Percentiles rank a stretch among this genome's conserved stretches.
Conservation (phyloP, 306 rosid genomes). For the Datisca glomerata region DNA sequence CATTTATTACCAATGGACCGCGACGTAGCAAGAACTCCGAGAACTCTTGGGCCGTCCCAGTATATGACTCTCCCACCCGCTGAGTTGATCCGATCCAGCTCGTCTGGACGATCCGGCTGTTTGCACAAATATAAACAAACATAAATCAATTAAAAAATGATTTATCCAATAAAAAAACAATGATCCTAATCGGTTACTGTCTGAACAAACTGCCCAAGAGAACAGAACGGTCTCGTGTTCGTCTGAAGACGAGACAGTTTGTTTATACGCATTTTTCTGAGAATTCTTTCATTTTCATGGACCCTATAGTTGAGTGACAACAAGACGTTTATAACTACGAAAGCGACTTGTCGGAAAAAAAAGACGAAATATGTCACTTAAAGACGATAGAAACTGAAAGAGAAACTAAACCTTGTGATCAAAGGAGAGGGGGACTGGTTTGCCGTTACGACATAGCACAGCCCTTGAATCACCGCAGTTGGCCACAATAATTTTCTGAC, state of each 20-base stretch:
- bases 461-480: slow-evolving; percentile 65
- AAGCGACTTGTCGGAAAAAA: too few species aligned
- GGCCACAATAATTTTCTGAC: slow-evolving; percentile 43
- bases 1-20: slow-evolving; percentile 55
- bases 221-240: too few species aligned
- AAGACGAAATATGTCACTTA: not conserved
- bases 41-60: slow-evolving; percentile 57
- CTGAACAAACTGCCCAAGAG: not conserved
- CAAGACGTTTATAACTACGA: too few species aligned
- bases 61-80: slow-evolving; percentile 58
- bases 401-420: slow-evolving; percentile 45
- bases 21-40: slow-evolving; percentile 61
- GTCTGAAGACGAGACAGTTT: too few species aligned
- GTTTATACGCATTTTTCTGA: too few species aligned
- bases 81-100: slow-evolving; percentile 35
- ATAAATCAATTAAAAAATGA: not conserved
- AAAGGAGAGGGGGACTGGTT: slow-evolving; percentile 41
- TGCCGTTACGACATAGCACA: slow-evolving; percentile 48
- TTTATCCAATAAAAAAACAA: not conserved
- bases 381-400: too few species aligned
- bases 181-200: not conserved
- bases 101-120: slow-evolving; percentile 73
- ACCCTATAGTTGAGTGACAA: too few species aligned
- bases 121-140: not conserved
- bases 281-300: too few species aligned